Conservation (phyloP, 345 rosid genomes). For the Moricandia arvensis region DNA sequence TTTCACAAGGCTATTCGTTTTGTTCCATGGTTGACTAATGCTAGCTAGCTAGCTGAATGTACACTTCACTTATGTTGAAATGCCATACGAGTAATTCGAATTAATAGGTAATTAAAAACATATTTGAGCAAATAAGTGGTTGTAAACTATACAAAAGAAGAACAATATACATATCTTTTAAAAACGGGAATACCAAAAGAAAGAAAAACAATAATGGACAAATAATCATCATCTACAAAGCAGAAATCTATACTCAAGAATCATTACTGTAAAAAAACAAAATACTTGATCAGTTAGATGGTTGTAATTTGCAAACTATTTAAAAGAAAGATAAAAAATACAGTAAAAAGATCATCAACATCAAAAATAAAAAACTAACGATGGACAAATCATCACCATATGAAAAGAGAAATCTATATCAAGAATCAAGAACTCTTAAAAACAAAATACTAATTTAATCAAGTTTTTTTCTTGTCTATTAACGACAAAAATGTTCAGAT, state of each 20-base stretch:
- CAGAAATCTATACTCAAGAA: background rate
- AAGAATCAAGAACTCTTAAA: conserved; percentile 15
- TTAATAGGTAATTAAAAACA: background rate
- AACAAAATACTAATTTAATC: conserved; percentile 3
- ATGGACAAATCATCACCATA: conserved; percentile 9
- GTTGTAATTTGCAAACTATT: background rate
- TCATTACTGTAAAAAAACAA: conserved; percentile 16
- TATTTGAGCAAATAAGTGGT: background rate
- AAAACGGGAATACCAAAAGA: background rate
- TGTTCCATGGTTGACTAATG: background rate
- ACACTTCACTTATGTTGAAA: background rate
- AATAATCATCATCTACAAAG: conserved; percentile 16
- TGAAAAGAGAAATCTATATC: conserved; percentile 6
- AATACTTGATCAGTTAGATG: background rate
- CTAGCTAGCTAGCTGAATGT: background rate
- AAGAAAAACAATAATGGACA: background rate
- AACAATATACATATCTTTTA: background rate
- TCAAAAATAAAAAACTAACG: background rate
- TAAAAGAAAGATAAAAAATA: background rate
- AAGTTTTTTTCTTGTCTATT: background rate
- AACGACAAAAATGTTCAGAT: conserved; percentile 24
- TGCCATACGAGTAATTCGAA: background rate
- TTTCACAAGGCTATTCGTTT: background rate
- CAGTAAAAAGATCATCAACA: background rate
- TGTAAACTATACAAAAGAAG: background rate